A percentile compares a stretch with the other conserved stretches of the same genome.
These are phyloP conservation scores for Phalaenopsis equestris DNA, from an alignment of 106 monocot genomes.

Conservation along the genomic window DNA sequence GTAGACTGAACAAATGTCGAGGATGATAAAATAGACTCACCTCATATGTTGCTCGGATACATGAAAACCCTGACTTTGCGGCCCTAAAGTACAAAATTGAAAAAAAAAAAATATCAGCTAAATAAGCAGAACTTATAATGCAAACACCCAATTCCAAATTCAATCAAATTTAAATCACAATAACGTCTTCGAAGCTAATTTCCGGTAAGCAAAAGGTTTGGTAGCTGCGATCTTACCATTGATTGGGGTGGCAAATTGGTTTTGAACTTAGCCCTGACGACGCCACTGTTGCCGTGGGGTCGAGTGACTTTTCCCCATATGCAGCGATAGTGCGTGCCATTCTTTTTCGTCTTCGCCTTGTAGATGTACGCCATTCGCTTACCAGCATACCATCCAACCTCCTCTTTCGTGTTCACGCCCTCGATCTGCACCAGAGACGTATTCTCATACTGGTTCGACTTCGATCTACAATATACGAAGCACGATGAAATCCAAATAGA, in stretches of 20 bases:
- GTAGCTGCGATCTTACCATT: constrained; percentile 41
- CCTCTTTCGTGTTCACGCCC: constrained; percentile 81
- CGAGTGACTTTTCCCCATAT: constrained; percentile 83
- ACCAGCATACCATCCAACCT: constrained; percentile 58
- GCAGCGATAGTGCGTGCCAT: constrained; percentile 48
- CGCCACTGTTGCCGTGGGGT: constrained; percentile 75
- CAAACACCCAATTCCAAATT: neutral
- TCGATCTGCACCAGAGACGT: constrained; percentile 69
- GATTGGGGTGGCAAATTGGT: constrained; percentile 74
- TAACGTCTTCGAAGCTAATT: neutral
- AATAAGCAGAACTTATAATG: neutral
- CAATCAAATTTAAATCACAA: neutral
- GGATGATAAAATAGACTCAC: neutral
- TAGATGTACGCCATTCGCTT: constrained; percentile 71
- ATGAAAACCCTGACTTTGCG: constrained; percentile 7
- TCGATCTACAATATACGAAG: constrained; percentile 29
- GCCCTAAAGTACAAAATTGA: neutral
- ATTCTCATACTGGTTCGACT: constrained; percentile 78
- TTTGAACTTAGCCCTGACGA: constrained; percentile 78
- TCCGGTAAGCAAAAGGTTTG: neutral
- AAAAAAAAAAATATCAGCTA: neutral
- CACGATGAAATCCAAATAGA: neutral
- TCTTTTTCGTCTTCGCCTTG: constrained; percentile 80
- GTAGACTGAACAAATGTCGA: neutral
- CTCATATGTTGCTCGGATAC: constrained; percentile 5